Percentiles rank a stretch among this genome's conserved stretches.
Evolutionary conservation across 306 rosid genomes (phyloP).

Genomic region (Rosa lucieae): DNA sequence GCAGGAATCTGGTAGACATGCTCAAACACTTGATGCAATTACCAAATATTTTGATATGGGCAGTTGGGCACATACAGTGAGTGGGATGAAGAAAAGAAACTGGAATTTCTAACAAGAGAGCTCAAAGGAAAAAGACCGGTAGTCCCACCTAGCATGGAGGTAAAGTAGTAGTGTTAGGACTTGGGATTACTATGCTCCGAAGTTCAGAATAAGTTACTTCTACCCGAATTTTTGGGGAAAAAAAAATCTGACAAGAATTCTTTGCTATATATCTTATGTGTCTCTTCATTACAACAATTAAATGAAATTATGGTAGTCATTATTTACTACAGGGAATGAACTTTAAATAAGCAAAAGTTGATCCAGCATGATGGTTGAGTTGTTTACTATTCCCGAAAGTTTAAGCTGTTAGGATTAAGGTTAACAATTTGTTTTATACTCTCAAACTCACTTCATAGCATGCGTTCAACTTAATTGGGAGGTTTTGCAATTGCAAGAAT

Average conservation of each 20-base stretch:
- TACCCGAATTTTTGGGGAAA: not conserved
- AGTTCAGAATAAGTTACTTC: constrained; percentile 3
- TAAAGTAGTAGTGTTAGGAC: constrained; percentile 23
- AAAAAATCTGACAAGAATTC: not conserved
- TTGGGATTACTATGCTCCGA: not conserved
- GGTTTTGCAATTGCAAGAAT: no score
- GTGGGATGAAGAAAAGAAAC: constrained; percentile 93
- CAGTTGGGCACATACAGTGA: constrained; percentile 59
- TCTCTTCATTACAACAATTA: not conserved
- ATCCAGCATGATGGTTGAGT: not conserved
- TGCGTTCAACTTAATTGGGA: no score
- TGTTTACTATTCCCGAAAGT: no score
- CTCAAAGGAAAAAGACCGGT: constrained; percentile 88
- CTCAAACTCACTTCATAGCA: no score
- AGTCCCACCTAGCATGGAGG: constrained; percentile 78
- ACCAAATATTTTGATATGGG: constrained; percentile 75
- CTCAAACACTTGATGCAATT: constrained; percentile 85
- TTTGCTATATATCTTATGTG: not conserved
- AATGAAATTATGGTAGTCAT: not conserved
- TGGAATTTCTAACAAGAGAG: constrained; percentile 74
- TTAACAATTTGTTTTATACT: no score
- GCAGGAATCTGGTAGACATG: constrained; percentile 92
- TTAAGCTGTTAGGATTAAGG: no score
- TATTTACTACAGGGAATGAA: not conserved
- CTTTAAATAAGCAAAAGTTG: not conserved